Base-by-base conservation (phyloP, 2,329 filamentous ascomycete genomes). In the Colletotrichum tamarilloi region DNA sequence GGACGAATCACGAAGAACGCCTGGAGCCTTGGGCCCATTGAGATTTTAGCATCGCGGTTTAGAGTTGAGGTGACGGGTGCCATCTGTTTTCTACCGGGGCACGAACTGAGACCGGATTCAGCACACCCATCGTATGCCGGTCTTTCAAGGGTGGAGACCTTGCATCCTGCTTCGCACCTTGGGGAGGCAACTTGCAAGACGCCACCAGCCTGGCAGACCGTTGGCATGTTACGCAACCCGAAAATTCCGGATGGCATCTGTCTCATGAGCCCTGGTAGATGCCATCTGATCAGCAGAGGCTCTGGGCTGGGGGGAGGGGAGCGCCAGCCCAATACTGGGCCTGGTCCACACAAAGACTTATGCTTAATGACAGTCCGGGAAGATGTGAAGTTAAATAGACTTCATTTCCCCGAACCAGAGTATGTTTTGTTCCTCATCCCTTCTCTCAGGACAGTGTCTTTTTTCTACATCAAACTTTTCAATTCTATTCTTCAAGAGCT, bases 401-500 rank as follows among this genome's bases (percentile, higher is more conserved):
- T 19, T 60, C 49, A 32, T 60, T 19, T 55, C 24, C 46, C 73
- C 35, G n/a, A 53, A 62, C 72, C 46, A 63, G 32, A 30, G 2
- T 16, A 22, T 30, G 52, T 67, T 62, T 74, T 63, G 46, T 24
- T 68, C 38, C 7, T 60, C 19, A 72, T 73, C 65, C 64, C 64
- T 75, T 67, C 57, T 38, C 65, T 71, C 59, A 75, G 42, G 32
- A 66, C 57, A 68, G 62, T 67, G 68, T 73, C 53, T 68, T 55
- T 16, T 42, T 16, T 42, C 38, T 69, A 62, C 68, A 65, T 49
- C 46, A 68, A 53, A 62, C 30, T 62, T 64, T 72, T 72, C 60
- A n/a, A 24, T 68, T 69, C 60, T 64, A 64, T 69, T 55, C 19
- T 55, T 11, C 26, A 72, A 75, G 74, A 75, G 79, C 79, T 81